These are phyloP conservation scores for Nigrospora osmanthi DNA, from an alignment of 2,329 filamentous ascomycete genomes.

Conservation along the genomic window DNA sequence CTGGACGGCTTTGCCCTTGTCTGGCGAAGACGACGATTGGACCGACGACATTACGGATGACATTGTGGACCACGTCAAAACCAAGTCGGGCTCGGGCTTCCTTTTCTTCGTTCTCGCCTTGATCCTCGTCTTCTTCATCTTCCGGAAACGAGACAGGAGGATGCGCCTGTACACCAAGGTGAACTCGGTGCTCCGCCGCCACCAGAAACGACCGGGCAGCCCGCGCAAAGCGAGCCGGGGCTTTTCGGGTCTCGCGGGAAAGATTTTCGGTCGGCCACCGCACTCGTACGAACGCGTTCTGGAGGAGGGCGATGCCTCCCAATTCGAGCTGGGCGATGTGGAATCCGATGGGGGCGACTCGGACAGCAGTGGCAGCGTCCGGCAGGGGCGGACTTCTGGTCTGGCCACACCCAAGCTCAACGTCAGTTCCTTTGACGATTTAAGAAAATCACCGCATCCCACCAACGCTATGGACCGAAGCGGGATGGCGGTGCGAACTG, in stretches of 20 bases:
- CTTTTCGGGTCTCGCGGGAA: slow-evolving; percentile 45
- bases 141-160: slow-evolving; percentile 73
- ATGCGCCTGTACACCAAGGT: slow-evolving; percentile 51
- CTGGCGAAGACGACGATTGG: slow-evolving; percentile 44
- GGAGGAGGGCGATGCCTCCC: slow-evolving; percentile 66
- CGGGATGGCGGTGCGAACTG: slow-evolving; percentile 73
- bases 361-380: slow-evolving; percentile 45
- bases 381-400: slow-evolving; percentile 55
- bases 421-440: slow-evolving; percentile 41
- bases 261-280: slow-evolving; percentile 54
- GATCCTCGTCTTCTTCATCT: slow-evolving; percentile 59
- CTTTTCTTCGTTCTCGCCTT: slow-evolving; percentile 72
- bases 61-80: slow-evolving; percentile 58
- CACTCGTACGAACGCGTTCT: slow-evolving; percentile 73
- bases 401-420: slow-evolving; percentile 59
- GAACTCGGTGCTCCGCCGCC: slow-evolving; percentile 30
- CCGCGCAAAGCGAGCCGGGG: slow-evolving; percentile 36
- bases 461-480: slow-evolving; percentile 51
- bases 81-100: slow-evolving; percentile 64
- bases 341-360: slow-evolving; percentile 60
- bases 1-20: slow-evolving; percentile 23
- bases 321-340: slow-evolving; percentile 70
- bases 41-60: slow-evolving; percentile 38
- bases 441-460: slow-evolving; percentile 20
- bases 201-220: slow-evolving; percentile 35